Evolutionary conservation across 2,329 filamentous ascomycete species (phyloP).

Genomic region (Chrysoporthe austroafricana): DNA sequence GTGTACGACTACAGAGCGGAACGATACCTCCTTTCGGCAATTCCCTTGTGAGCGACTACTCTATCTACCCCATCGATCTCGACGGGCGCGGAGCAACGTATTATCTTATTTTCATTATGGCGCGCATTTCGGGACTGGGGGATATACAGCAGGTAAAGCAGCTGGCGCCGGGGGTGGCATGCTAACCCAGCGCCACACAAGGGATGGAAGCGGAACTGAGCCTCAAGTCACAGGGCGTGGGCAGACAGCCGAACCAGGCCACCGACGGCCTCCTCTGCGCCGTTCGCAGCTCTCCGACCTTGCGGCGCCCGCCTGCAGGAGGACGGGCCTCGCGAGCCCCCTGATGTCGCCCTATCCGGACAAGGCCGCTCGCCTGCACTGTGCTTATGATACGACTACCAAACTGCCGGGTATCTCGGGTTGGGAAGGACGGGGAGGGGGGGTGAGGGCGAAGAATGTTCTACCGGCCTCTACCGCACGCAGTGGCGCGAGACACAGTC

Average conservation of each 20-base stretch:
- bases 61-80: background rate
- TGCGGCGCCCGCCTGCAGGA: too few species aligned
- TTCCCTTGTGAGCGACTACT: slow-evolving; percentile 11
- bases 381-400: slow-evolving; percentile 2
- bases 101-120: background rate
- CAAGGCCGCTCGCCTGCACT: background rate
- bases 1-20: slow-evolving; percentile 23
- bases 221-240: too few species aligned
- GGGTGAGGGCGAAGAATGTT: background rate
- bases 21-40: slow-evolving; percentile 12
- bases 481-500: slow-evolving; percentile 1
- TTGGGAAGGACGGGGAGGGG: background rate
- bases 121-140: background rate
- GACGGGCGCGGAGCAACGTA: background rate
- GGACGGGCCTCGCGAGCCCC: background rate
- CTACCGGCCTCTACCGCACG: slow-evolving; percentile 1
- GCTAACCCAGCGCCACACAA: background rate
- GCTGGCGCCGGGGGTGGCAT: background rate
- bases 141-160: background rate
- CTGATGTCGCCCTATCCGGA: background rate
- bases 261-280: too few species aligned
- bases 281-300: too few species aligned
- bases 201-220: too few species aligned
- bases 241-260: too few species aligned
- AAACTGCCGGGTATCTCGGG: slow-evolving; percentile 6